Base-by-base conservation (phyloP, 2,329 filamentous ascomycete genomes). In the Furcasterigmium sp. region DNA sequence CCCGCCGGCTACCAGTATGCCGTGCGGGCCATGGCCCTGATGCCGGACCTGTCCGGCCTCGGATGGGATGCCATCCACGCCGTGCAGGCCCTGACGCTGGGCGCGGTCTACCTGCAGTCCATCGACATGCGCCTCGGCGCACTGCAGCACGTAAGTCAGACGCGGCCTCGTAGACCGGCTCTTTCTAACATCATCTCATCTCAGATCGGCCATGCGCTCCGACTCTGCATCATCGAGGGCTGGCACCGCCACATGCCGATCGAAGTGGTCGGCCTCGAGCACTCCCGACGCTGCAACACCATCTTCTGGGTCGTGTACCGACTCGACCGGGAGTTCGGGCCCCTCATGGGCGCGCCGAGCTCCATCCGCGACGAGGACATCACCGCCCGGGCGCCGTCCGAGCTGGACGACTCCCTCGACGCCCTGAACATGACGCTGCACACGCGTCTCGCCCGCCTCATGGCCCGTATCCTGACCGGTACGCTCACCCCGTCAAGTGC, bases 1-100 rank as follows among this genome's bases (percentile, higher is more conserved):
- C 64, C 64, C 0, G 52, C 60, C 0, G 64, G 65, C 0, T 56
- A 61, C n/a, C 60, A 65, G 32, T 68, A 66, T 41, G 65, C 65
- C 8, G 49, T 59, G 0, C 50, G 65, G 3, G 65, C 64, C 1
- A 65, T 68, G 62, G 56, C 62, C 0, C 13, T 68, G 4, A 54
- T 68, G 36, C 65, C 65, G 0, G 63, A 68, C 39, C 19, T 67
- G 5, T 60, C 57, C 1, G 55, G 56, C 1, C 55, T 62, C 15
- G 52, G 56, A 23, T 45, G 53, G 7, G 59, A 62, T 21, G 50
- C 56, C 11, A 51, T 63, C 34, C 49, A 51, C 0, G 53, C 56
- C 5, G 62, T 63, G 5, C 57, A 68, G 13, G 61, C 62, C 0
- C 47, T 68, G 0, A 57, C 60, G 0, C 25, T 68, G 7, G 63